Base-by-base conservation (phyloP, 345 rosid genomes). In the Laguncularia racemosa region DNA sequence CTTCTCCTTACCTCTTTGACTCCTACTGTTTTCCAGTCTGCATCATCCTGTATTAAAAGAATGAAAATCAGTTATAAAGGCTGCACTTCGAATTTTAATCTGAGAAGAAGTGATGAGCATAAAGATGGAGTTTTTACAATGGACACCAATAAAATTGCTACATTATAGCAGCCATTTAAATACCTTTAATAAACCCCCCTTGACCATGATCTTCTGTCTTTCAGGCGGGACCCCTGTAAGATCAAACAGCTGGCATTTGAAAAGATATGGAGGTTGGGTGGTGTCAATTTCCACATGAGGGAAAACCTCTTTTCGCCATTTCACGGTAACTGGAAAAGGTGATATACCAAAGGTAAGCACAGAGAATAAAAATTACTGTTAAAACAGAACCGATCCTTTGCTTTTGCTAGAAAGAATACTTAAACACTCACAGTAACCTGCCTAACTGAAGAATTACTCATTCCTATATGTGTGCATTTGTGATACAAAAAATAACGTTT, bases 161-260 rank as follows among this genome's bases (percentile, higher is more conserved):
- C 46, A 23, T 5, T 61, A 64, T 20, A 48, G 44, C 57, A 53
- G 21, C 12, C 16, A 56, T 26, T 13, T 50, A 53, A 54, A 14
- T 68, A 93, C 99, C 97, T 87, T 89, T 65, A 93, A 69, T 46
- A 93, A 73, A 55, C 92, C 97, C 58, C 99, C 99, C 78, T 85
- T 95, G 63, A 95, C 90, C 96, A 95, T 85, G 43, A 93, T 88
- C 81, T 95, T 95, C 76, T 95, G 99, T 68, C 99, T 73, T 63
- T 87, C 99, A 0, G 97, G 99, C 6, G 92, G 95, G 13, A 93
- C 99, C 54, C 96, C 99, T 14, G 90, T 89, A 60, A 89, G 76
- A 81, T 87, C 96, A 72, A 68, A 85, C 72, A 93, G 55, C 69
- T 90, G 96, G 74, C 83, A 78, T 76, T 90, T 93, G 95, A 93